These are phyloP conservation scores for Fusarium multiceps DNA, from an alignment of 2,329 filamentous ascomycete species.

Conservation along the genomic window DNA sequence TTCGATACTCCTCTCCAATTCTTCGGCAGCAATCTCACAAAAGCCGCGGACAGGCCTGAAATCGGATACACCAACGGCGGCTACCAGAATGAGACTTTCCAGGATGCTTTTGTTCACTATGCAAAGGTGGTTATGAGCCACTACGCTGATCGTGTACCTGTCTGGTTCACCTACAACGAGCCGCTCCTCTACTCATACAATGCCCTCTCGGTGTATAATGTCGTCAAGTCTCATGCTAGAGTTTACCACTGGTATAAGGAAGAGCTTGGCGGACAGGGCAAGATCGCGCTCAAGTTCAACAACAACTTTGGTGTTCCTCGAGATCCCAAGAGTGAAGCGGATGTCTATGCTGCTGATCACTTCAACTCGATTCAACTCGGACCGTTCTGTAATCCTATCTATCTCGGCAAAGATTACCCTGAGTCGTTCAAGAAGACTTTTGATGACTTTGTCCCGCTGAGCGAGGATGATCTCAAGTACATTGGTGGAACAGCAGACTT, in stretches of 20 bases:
- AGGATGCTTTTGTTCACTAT: conserved; percentile 64
- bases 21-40: conserved; percentile 49
- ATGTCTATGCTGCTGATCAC: conserved; percentile 59
- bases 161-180: conserved; percentile 67
- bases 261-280: conserved; percentile 61
- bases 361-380: conserved; percentile 62
- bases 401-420: conserved; percentile 63
- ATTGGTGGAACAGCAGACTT: conserved; percentile 66
- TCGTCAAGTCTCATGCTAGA: conserved; percentile 61
- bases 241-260: conserved; percentile 66
- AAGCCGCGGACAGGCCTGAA: conserved; percentile 35
- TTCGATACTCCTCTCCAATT: conserved; percentile 61
- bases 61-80: conserved; percentile 57
- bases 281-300: conserved; percentile 62
- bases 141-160: conserved; percentile 62
- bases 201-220: conserved; percentile 53
- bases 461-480: conserved; percentile 58
- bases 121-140: conserved; percentile 63
- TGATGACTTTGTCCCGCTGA: conserved; percentile 59
- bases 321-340: conserved; percentile 52
- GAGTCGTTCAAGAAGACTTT: conserved; percentile 58
- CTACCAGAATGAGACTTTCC: conserved; percentile 59
- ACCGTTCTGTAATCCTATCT: conserved; percentile 64
- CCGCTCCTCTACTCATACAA: conserved; percentile 57
- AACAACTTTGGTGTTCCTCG: conserved; percentile 63